Evolutionary conservation across 345 rosid genomes (phyloP).

Genomic region (Arabidopsis thaliana): TAIR10.1 NC_003070.9:8608001-8608500

Average conservation of each 20-base stretch:
- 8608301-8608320: slow-evolving; percentile 78
- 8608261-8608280: slow-evolving; percentile 75
- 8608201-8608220: slow-evolving; percentile 43
- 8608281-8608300: slow-evolving; percentile 81
- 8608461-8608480: slow-evolving; percentile 62
- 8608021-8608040: neutral
- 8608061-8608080: slow-evolving; percentile 3
- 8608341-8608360: slow-evolving; percentile 55
- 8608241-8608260: slow-evolving; percentile 86
- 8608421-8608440: slow-evolving; percentile 88
- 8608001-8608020: slow-evolving; percentile 19
- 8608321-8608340: slow-evolving; percentile 86
- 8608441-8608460: slow-evolving; percentile 61
- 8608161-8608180: slow-evolving; percentile 43
- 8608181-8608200: slow-evolving; percentile 41
- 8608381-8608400: slow-evolving; percentile 46
- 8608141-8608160: no score
- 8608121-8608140: neutral
- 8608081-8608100: neutral
- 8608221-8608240: slow-evolving; percentile 44
- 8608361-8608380: slow-evolving; percentile 32
- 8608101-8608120: slow-evolving; percentile 12
- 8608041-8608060: neutral
- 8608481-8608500: slow-evolving; percentile 70
- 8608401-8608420: slow-evolving; percentile 66